Evolutionary conservation across 495 filamentous ascomycete species (phyloP).

Genomic region (Aspergillus carlsbadensis): DNA sequence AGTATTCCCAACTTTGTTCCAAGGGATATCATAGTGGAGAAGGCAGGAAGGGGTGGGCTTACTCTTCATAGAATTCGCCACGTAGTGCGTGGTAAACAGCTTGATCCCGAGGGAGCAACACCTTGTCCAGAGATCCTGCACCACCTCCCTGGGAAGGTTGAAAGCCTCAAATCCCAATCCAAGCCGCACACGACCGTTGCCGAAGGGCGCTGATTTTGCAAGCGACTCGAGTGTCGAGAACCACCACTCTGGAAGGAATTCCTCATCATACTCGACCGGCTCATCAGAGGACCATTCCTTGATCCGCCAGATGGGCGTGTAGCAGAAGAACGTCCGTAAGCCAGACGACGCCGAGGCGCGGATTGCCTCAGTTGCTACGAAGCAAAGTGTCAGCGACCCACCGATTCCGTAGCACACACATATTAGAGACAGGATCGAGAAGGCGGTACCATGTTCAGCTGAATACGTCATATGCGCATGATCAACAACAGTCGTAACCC

Average conservation of each 20-base stretch:
- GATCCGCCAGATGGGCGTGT: conserved; percentile 34
- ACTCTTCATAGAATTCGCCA: conserved; percentile 1
- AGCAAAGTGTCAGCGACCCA: neutral
- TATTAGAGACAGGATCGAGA: neutral
- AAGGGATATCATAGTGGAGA: too few relatives aligned
- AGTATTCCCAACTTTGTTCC: neutral
- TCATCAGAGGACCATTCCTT: conserved; percentile 30
- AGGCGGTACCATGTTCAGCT: conserved; percentile 29
- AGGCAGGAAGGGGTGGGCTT: neutral
- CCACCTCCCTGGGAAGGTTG: conserved; percentile 32
- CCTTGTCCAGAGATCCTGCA: conserved; percentile 29
- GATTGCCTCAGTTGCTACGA: conserved; percentile 35
- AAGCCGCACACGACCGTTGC: conserved; percentile 36
- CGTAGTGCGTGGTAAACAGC: conserved; percentile 40
- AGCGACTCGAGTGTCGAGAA: conserved; percentile 35
- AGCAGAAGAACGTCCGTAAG: conserved; percentile 49
- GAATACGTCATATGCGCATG: conserved; percentile 52
- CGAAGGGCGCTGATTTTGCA: conserved; percentile 30
- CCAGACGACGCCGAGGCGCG: conserved; percentile 44
- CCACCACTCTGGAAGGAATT: conserved; percentile 41
- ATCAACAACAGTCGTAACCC: conserved; percentile 59
- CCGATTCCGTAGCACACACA: neutral
- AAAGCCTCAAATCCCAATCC: conserved; percentile 44
- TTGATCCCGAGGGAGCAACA: conserved; percentile 28
- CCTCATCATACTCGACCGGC: conserved; percentile 24